Evolutionary conservation across 1,139 yeast genomes (phyloP), one percentile per base, ranked within the genome.

Genomic region (Debaryomyces nepalensis): DNA sequence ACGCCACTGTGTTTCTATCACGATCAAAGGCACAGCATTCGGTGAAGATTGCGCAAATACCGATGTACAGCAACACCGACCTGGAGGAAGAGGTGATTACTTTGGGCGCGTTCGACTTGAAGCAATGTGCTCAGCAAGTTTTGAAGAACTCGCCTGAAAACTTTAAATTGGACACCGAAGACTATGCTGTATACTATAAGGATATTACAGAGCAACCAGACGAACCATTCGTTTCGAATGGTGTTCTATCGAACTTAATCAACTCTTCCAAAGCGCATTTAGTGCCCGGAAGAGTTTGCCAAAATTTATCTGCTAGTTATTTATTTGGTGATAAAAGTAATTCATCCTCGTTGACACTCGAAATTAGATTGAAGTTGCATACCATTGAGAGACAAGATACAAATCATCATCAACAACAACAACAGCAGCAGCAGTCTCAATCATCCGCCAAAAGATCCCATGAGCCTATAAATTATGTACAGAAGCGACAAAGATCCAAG

Each of bases 181-280:
- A 85, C 55, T 84, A 81, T 56, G 86, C 87, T 31, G 79, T 85
- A 14, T 85, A 85, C 60, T 83, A 81, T 51, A 82, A 81, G 53
- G 93, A 85, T 57, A 76, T 84, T 37, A 78, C 86, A 23, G 93
- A 85, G 58, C 78, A 73, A 54, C 81, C 80, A 4, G 88, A 82
- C 54, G 91, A 85, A 60, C 93, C 93, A 2, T 81, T 82, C 57
- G 93, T 85, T 7, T 84, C 88, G 14, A 77, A 81, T 50, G 93
- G 93, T 0, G 69, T 81, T 16, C 68, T 82, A 38, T 80, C 88
- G 1, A 68, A 71, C 26, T 57, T 73, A 30, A 47, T 72, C 8
- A 42, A 54, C 15, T 53, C 64, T 26, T 44, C 64, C 5, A 63
- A 64, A 26, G 54, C 62, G 4, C 60, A 61, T 32, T 59, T 82